phyloP scores from a whole-genome alignment of 2,329 filamentous ascomycete genomes.

The Alternaria conjuncta region DNA sequence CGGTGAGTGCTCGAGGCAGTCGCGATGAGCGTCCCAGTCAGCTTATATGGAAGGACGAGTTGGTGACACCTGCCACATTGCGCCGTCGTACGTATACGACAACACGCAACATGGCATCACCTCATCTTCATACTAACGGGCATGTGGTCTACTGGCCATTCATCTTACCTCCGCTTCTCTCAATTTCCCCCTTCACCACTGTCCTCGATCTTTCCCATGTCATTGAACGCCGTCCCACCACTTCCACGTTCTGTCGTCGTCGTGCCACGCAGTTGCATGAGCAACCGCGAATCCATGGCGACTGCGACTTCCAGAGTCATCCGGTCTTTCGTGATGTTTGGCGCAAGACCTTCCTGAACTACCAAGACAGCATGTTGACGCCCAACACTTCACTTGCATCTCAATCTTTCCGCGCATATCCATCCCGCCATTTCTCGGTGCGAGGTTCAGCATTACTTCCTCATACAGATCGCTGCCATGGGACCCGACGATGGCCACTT shows the following conservation, averaged over 20 bases:
- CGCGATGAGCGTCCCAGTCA: neutral
- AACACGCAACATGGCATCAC: neutral
- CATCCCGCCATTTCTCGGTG: neutral
- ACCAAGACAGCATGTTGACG: neutral
- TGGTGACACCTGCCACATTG: neutral
- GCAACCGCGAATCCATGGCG: slow-evolving; percentile 2
- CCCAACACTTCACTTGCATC: neutral
- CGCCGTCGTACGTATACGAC: neutral
- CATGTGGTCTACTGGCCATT: neutral
- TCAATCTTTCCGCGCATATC: neutral
- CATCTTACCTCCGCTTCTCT: neutral
- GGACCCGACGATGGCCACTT: neutral
- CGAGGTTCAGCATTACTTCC: neutral
- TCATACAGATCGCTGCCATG: neutral
- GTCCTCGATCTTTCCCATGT: neutral
- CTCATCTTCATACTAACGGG: neutral
- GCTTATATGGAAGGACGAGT: neutral
- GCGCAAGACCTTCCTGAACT: neutral
- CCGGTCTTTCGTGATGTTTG: neutral
- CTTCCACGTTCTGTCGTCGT: neutral
- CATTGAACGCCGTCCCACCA: neutral
- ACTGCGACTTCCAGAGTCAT: neutral
- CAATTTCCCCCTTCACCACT: neutral
- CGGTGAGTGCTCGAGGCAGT: neutral
- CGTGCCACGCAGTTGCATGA: neutral